These are phyloP conservation scores for Plasmodium inui DNA, from an alignment of 169 alveolate genomes.

Conservation along the genomic window DNA sequence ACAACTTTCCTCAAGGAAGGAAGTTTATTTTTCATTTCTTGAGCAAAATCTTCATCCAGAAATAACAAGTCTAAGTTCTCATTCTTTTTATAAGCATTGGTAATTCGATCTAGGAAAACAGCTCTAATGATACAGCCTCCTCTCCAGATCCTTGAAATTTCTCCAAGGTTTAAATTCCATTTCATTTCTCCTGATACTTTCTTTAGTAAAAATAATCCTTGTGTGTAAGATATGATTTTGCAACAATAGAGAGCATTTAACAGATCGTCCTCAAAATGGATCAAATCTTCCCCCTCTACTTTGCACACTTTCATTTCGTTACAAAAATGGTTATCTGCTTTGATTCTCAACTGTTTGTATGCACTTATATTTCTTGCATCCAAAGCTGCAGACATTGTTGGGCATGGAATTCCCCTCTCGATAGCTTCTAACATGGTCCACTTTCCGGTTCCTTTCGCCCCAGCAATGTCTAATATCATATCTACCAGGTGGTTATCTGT, in stretches of 20 bases:
- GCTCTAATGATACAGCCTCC: conserved; percentile 90
- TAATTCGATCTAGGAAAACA: conserved; percentile 78
- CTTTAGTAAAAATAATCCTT: conserved; percentile 84
- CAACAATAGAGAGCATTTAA: conserved; percentile 79
- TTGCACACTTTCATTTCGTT: conserved; percentile 16
- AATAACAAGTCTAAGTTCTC: conserved; percentile 65
- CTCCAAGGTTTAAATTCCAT: conserved; percentile 84
- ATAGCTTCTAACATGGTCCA: conserved; percentile 90
- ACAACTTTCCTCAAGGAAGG: conserved; percentile 83
- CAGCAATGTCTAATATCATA: conserved; percentile 83
- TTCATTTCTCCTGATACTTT: conserved; percentile 80
- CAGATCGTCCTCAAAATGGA: conserved; percentile 75
- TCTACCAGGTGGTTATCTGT: conserved; percentile 83
- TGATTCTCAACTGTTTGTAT: conserved; percentile 40
- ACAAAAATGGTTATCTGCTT: conserved; percentile 31
- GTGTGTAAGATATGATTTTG: conserved; percentile 86
- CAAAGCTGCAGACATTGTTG: conserved; percentile 88
- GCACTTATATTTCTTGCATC: conserved; percentile 85
- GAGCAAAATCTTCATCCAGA: conserved; percentile 57
- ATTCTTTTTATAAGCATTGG: conserved; percentile 75
- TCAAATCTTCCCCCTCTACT: not conserved
- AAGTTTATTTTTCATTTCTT: conserved; percentile 63
- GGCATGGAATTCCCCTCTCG: conserved; percentile 88
- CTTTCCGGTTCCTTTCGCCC: conserved; percentile 90
- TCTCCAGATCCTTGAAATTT: conserved; percentile 87